Percentiles rank a stretch among this genome's conserved stretches.
Evolutionary conservation across 1,284 basidiomycete species (phyloP).

Genomic region (Volvariella surrecta): DNA sequence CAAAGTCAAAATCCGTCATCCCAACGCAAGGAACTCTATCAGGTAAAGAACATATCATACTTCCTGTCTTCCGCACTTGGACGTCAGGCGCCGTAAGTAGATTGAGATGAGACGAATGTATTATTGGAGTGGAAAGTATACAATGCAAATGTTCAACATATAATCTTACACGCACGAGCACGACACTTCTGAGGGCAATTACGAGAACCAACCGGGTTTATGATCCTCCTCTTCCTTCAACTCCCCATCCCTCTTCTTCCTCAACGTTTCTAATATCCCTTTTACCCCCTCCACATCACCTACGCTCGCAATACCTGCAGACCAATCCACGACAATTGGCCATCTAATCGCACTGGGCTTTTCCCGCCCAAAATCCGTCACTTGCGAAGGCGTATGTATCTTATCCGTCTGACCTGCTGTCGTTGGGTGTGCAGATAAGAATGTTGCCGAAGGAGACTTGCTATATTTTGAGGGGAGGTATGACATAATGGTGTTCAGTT

Average conservation of each 20-base stretch:
- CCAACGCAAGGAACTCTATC: no score
- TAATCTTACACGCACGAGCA: no score
- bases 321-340: constrained; percentile 76
- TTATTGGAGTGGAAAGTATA: no score
- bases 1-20: no score
- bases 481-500: constrained; percentile 55
- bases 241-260: constrained; percentile 58
- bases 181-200: not conserved
- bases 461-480: constrained; percentile 38
- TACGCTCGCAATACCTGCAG: constrained; percentile 52
- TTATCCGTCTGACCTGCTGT: constrained; percentile 28
- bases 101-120: no score
- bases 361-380: constrained; percentile 39
- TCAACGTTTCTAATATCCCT: constrained; percentile 49
- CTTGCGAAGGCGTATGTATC: constrained; percentile 32
- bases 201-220: constrained; percentile 45
- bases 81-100: no score
- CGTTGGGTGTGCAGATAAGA: constrained; percentile 51
- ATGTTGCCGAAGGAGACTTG: constrained; percentile 11
- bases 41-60: no score
- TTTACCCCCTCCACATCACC: constrained; percentile 64
- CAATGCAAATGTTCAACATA: no score
- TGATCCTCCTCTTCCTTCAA: constrained; percentile 29
- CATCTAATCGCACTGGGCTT: constrained; percentile 59
- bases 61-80: no score